Percentiles rank a stretch among this genome's conserved stretches.
Evolutionary conservation across 495 filamentous ascomycete species (phyloP).

Genomic region (Glarea lozoyensis): DNA sequence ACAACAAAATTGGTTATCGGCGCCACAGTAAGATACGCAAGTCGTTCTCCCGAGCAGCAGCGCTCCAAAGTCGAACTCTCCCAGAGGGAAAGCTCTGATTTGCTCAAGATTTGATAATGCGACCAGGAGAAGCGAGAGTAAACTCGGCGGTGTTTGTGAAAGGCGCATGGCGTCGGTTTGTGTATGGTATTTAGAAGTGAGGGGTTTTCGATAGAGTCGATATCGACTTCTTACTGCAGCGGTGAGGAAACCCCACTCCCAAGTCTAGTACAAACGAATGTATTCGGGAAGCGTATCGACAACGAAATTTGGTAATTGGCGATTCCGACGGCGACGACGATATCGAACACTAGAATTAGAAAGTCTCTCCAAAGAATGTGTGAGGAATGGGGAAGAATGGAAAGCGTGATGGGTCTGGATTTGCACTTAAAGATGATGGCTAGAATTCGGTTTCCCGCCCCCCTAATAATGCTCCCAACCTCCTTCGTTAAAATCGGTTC

Average conservation of each 20-base stretch:
- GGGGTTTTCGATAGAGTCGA: background rate
- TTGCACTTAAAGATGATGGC: slow-evolving; percentile 14
- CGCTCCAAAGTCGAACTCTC: slow-evolving; percentile 24
- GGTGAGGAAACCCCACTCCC: background rate
- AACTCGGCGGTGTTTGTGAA: slow-evolving; percentile 11
- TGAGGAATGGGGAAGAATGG: slow-evolving; percentile 12
- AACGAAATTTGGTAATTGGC: slow-evolving; percentile 5
- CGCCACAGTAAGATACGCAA: slow-evolving; percentile 63
- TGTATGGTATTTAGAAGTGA: slow-evolving; percentile 1
- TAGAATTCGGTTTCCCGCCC: slow-evolving; percentile 5
- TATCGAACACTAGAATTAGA: slow-evolving; percentile 9
- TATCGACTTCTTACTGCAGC: background rate
- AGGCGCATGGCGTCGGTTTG: slow-evolving; percentile 13
- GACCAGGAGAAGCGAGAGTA: slow-evolving; percentile 15
- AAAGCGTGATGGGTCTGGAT: background rate
- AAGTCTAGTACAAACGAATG: background rate
- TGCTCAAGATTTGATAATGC: slow-evolving; percentile 1
- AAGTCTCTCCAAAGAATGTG: slow-evolving; percentile 1
- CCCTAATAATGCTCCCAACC: slow-evolving; percentile 3
- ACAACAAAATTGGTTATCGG: slow-evolving; percentile 60
- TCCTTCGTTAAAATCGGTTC: too few relatives aligned
- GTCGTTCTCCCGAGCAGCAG: slow-evolving; percentile 31
- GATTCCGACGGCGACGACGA: too few relatives aligned
- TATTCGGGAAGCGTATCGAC: slow-evolving; percentile 3
- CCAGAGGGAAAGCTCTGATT: slow-evolving; percentile 9